Conservation (phyloP, 306 rosid species). For the Macrotyloma uniflorum region DNA sequence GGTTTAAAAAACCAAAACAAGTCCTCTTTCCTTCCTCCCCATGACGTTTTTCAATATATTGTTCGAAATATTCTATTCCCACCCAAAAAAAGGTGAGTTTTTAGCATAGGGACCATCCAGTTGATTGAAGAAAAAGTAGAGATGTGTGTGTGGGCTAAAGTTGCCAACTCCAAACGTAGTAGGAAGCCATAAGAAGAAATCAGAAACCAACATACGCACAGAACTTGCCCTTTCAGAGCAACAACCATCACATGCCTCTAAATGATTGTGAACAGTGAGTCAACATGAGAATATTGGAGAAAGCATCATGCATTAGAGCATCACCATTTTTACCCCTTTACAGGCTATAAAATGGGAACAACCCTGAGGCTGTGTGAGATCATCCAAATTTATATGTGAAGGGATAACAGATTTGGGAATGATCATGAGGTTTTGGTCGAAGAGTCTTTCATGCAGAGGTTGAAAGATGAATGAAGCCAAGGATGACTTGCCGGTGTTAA, state of each 20-base stretch:
- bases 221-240: background rate
- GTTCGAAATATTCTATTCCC: conserved; percentile 40
- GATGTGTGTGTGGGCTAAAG: background rate
- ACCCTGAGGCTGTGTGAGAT: background rate
- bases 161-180: background rate
- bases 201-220: background rate
- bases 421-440: conserved; percentile 12
- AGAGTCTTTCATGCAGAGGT: conserved; percentile 46
- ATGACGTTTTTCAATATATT: background rate
- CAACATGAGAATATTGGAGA: conserved; percentile 27
- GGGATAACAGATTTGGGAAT: background rate
- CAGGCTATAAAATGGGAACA: conserved; percentile 28
- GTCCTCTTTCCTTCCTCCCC: conserved; percentile 3
- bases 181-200: conserved; percentile 19
- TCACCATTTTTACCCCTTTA: conserved; percentile 10
- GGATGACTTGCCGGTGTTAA: conserved; percentile 51
- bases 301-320: conserved; percentile 6
- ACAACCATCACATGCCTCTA: conserved; percentile 13
- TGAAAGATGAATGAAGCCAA: conserved; percentile 50
- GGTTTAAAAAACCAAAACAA: background rate
- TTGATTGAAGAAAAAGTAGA: background rate
- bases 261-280: conserved; percentile 2
- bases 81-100: conserved; percentile 1
- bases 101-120: background rate
- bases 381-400: background rate